Evolutionary conservation across 2,329 filamentous ascomycete genomes (phyloP).

Genomic region (Biscogniauxia sp.): DNA sequence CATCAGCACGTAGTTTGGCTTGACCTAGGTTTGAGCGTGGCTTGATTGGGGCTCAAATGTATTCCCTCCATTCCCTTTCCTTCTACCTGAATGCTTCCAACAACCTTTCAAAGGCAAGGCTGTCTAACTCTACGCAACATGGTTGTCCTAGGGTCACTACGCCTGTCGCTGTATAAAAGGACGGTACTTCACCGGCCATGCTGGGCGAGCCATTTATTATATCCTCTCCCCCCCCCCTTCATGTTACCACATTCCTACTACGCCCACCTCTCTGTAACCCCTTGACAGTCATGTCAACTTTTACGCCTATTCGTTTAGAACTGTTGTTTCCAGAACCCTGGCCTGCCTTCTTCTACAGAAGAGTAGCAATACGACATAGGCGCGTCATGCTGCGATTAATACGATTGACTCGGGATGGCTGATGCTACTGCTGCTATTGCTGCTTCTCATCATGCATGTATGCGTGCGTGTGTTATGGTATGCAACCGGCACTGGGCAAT

Average conservation of each 20-base stretch:
- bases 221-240: too few relatives aligned
- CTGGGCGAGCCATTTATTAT: too few relatives aligned
- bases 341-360: neutral
- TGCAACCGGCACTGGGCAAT: neutral
- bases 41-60: neutral
- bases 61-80: neutral
- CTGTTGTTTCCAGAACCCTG: neutral
- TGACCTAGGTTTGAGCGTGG: conserved; percentile 1
- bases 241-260: too few relatives aligned
- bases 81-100: neutral
- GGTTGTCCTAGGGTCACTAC: neutral
- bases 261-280: too few relatives aligned
- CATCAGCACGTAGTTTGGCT: neutral
- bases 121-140: neutral
- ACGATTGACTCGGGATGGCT: neutral
- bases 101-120: neutral
- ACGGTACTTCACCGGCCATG: too few relatives aligned
- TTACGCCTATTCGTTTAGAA: neutral
- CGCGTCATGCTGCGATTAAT: neutral
- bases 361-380: neutral
- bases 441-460: neutral
- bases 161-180: neutral
- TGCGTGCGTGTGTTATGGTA: neutral
- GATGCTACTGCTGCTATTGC: neutral
- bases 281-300: too few relatives aligned